Evolutionary conservation across 2,329 filamentous ascomycete species (phyloP).

Genomic region (Calonectria ilicicola): DNA sequence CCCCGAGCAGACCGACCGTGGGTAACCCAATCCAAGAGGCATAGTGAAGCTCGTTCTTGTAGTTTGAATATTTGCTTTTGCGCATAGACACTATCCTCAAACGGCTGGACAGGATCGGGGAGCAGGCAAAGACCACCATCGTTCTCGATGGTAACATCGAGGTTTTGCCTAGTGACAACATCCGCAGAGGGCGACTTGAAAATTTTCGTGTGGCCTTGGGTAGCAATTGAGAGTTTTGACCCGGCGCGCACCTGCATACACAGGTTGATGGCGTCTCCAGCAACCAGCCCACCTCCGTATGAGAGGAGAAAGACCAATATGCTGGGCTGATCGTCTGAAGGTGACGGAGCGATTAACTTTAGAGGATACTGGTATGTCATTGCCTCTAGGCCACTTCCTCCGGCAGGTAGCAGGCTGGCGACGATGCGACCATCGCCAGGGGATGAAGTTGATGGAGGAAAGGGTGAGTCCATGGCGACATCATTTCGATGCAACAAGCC

Average conservation of each 20-base stretch:
- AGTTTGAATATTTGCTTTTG: conserved; percentile 84
- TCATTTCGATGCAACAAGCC: conserved; percentile 31
- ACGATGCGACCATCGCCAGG: conserved; percentile 85
- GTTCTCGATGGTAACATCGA: conserved; percentile 63
- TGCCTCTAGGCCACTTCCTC: conserved; percentile 76
- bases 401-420: conserved; percentile 77
- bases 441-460: conserved; percentile 77
- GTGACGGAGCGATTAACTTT: conserved; percentile 88
- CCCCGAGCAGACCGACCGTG: conserved; percentile 87
- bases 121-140: conserved; percentile 73
- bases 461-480: conserved; percentile 73
- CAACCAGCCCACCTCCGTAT: conserved; percentile 93
- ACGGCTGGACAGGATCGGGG: conserved; percentile 94
- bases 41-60: conserved; percentile 71
- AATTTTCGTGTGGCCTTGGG: conserved; percentile 91
- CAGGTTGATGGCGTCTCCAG: conserved; percentile 85
- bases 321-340: conserved; percentile 72
- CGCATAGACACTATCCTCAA: conserved; percentile 84
- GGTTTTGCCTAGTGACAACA: conserved; percentile 68
- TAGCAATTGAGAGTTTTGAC: conserved; percentile 76
- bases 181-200: conserved; percentile 79
- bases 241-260: conserved; percentile 72
- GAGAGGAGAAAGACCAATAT: conserved; percentile 90
- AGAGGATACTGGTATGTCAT: conserved; percentile 94
- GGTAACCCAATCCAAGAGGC: conserved; percentile 93